Evolutionary conservation across 805 yeast genomes (phyloP).

Genomic region (Saccharomyces cerevisiae): DNA sequence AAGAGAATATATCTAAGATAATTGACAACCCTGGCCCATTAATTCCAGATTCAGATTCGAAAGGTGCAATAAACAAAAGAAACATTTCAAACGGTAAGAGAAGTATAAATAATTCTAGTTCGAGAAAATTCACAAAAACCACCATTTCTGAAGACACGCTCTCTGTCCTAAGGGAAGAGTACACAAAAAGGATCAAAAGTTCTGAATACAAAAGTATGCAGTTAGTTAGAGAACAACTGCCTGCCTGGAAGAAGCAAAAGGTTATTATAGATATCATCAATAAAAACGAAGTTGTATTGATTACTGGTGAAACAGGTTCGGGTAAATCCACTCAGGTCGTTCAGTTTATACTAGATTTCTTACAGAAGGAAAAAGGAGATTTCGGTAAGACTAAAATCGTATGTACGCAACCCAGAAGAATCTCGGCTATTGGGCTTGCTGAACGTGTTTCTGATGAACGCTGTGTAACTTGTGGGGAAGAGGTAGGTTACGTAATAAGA

Average conservation of each 20-base stretch:
- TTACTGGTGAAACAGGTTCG: conserved; percentile 97
- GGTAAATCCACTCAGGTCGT: conserved; percentile 95
- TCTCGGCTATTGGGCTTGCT: conserved; percentile 89
- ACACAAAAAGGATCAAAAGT: conserved; percentile 28
- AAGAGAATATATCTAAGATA: conserved; percentile 48
- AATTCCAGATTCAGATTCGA: conserved; percentile 13
- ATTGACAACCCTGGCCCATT: conserved; percentile 73
- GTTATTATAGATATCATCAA: conserved; percentile 50
- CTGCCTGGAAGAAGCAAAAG: conserved; percentile 72
- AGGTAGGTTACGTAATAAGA: conserved; percentile 82
- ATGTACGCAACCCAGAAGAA: conserved; percentile 94
- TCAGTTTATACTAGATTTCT: conserved; percentile 73
- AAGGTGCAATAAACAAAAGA: conserved; percentile 20
- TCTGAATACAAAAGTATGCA: conserved; percentile 36
- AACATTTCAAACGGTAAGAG: background rate
- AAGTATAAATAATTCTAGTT: background rate
- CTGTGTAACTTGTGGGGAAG: conserved; percentile 38
- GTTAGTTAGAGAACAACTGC: conserved; percentile 46
- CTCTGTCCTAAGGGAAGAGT: conserved; percentile 29
- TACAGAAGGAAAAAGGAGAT: conserved; percentile 39
- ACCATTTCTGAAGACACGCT: conserved; percentile 4
- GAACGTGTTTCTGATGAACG: conserved; percentile 88
- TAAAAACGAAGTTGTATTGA: conserved; percentile 54
- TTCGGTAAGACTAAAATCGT: conserved; percentile 49
- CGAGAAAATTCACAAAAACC: background rate